A percentile compares a stretch with the other conserved stretches of the same genome.
These are phyloP conservation scores for Aspergillus novofumigatus DNA, from an alignment of 2,329 filamentous ascomycete species.

Conservation along the genomic window DNA sequence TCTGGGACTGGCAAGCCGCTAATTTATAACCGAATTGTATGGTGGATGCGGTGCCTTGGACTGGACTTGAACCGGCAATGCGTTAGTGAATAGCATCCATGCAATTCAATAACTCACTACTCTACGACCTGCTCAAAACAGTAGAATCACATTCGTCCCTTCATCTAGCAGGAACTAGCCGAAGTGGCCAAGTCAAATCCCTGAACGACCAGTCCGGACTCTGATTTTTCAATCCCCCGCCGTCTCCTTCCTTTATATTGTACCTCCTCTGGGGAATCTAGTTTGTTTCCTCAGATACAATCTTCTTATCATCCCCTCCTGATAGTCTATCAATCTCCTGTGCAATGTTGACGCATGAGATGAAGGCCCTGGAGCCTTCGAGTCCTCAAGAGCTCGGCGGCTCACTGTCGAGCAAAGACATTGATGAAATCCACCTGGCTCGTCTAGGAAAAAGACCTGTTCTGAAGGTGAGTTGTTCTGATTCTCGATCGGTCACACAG, in stretches of 20 bases:
- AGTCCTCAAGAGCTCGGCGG: conserved; percentile 12
- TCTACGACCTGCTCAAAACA: background rate
- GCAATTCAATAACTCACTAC: background rate
- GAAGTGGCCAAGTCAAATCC: background rate
- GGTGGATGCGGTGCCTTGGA: background rate
- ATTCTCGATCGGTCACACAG: background rate
- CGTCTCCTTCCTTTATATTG: background rate
- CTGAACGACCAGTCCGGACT: background rate
- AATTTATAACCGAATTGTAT: background rate
- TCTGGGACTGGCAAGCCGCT: background rate
- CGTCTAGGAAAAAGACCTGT: conserved; percentile 51
- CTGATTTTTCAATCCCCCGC: background rate
- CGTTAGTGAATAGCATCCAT: background rate
- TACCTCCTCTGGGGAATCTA: background rate
- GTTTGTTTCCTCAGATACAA: background rate
- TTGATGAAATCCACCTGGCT: conserved; percentile 44
- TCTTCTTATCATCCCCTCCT: background rate
- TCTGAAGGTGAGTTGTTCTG: conserved; percentile 33
- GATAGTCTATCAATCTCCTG: background rate
- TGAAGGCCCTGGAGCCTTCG: background rate
- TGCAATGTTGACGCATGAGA: background rate
- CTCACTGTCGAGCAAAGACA: conserved; percentile 14
- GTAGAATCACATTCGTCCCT: background rate
- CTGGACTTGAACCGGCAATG: background rate
- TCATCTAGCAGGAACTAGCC: background rate